Conservation (phyloP, 164 flowering plant genomes). For the Stephania cephalantha region DNA sequence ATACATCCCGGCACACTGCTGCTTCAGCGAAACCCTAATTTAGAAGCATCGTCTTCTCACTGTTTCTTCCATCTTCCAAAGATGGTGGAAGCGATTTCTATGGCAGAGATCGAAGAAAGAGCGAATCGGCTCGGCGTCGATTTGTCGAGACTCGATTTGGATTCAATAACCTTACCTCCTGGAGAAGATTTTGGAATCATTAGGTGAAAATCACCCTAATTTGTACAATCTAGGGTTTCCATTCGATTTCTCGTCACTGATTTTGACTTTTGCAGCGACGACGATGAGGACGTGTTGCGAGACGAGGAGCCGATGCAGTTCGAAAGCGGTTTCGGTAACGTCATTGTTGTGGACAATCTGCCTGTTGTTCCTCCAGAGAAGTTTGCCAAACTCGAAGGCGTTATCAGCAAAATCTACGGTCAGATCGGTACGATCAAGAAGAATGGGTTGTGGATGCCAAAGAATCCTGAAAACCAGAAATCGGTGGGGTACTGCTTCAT, state of each 20-base stretch:
- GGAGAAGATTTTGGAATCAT: slow-evolving; percentile 63
- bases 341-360: slow-evolving; percentile 78
- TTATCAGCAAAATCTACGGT: slow-evolving; percentile 68
- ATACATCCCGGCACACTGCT: too few species aligned
- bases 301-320: slow-evolving; percentile 55
- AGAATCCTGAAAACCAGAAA: slow-evolving; percentile 49
- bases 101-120: slow-evolving; percentile 34
- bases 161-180: slow-evolving; percentile 55
- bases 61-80: too few species aligned
- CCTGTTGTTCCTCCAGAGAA: slow-evolving; percentile 86
- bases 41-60: too few species aligned
- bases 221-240: background rate
- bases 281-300: slow-evolving; percentile 45
- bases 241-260: background rate
- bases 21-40: too few species aligned
- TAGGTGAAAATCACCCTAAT: slow-evolving; percentile 34
- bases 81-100: slow-evolving; percentile 37
- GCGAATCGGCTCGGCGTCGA: slow-evolving; percentile 43
- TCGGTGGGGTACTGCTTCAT: slow-evolving; percentile 82
- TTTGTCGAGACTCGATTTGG: slow-evolving; percentile 37
- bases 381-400: slow-evolving; percentile 80
- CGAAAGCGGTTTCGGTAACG: slow-evolving; percentile 59
- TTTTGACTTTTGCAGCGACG: slow-evolving; percentile 42
- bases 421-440: slow-evolving; percentile 81
- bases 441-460: slow-evolving; percentile 86